Percentiles rank a stretch among this genome's conserved stretches.
phyloP scores from a whole-genome alignment of 2,329 filamentous ascomycete genomes.

The Metarhizium anisopliae region DNA sequence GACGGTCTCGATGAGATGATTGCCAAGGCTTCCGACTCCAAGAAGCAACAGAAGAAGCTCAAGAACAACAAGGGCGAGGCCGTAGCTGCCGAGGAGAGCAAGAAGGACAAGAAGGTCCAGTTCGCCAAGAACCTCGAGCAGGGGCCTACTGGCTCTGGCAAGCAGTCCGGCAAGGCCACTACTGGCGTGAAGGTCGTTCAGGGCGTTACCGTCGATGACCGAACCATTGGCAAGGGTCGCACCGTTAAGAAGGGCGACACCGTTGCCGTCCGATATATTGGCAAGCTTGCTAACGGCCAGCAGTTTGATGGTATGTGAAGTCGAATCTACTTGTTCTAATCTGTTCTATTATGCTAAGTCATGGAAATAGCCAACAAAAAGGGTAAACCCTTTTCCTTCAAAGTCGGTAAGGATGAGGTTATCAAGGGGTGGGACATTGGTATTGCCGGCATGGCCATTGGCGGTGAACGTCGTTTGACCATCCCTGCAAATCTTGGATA shows the following conservation, averaged over 20 bases:
- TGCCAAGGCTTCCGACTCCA: slow-evolving; percentile 63
- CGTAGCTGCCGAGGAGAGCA: slow-evolving; percentile 49
- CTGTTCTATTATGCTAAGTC: neutral
- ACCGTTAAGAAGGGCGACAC: slow-evolving; percentile 83
- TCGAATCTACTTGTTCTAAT: neutral
- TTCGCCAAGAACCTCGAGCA: slow-evolving; percentile 99
- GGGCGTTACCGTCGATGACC: slow-evolving; percentile 90
- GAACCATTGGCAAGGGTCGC: slow-evolving; percentile 79
- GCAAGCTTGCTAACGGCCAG: slow-evolving; percentile 90
- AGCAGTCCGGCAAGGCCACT: slow-evolving; percentile 34
- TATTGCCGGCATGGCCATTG: slow-evolving; percentile 82
- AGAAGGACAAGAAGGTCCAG: slow-evolving; percentile 85
- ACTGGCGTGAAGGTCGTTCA: slow-evolving; percentile 70
- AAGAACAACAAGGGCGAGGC: slow-evolving; percentile 98
- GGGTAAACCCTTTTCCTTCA: slow-evolving; percentile 95
- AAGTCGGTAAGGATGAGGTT: slow-evolving; percentile 87
- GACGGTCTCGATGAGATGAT: slow-evolving; percentile 78
- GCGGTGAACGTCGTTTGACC: slow-evolving; percentile 85
- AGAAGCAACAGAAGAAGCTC: slow-evolving; percentile 96
- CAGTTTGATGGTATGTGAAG: slow-evolving; percentile 69
- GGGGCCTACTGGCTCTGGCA: slow-evolving; percentile 70
- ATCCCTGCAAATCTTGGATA: slow-evolving; percentile 86
- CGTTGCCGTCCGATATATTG: slow-evolving; percentile 94
- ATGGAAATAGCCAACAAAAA: slow-evolving; percentile 78
- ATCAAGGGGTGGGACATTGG: slow-evolving; percentile 99